A percentile compares a stretch with the other conserved stretches of the same genome.
Conservation (phyloP, 441 rosid genomes). For the Euphorbia celastroides region DNA sequence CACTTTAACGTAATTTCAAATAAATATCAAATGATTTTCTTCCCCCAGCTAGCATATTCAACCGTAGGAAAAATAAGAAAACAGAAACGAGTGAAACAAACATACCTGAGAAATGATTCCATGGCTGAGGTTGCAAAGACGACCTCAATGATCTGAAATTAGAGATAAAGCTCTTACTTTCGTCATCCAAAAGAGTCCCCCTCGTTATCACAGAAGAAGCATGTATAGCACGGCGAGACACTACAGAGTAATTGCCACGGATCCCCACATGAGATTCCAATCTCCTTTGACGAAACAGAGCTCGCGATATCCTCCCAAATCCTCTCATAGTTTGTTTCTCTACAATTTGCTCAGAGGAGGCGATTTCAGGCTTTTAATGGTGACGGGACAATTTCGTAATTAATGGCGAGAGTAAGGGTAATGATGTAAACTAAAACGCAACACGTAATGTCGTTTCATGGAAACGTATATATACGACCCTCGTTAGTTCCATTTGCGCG, state of each 20-base stretch:
- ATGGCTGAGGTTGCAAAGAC: constrained; percentile 27
- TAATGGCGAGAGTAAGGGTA: not conserved
- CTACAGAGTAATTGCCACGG: constrained; percentile 16
- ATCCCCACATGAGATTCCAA: constrained; percentile 6
- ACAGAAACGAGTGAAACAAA: not conserved
- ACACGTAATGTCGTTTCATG: not conserved
- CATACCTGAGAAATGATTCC: constrained; percentile 46
- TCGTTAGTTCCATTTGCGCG: not conserved
- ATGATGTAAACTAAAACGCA: not conserved
- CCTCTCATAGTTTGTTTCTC: constrained; percentile 28
- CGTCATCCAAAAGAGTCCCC: constrained; percentile 17
- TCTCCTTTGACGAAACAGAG: constrained; percentile 16
- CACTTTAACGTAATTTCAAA: not conserved
- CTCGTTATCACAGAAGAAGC: constrained; percentile 21
- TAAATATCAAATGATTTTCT: not conserved
- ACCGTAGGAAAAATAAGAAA: not conserved
- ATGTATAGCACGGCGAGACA: constrained; percentile 30
- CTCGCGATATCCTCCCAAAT: constrained; percentile 19
- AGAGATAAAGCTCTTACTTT: not conserved
- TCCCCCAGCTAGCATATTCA: not conserved
- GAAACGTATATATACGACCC: not conserved
- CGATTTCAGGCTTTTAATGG: not conserved
- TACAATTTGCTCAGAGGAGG: not conserved
- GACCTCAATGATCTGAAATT: constrained; percentile 15
- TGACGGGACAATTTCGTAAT: constrained; percentile 6